Conservation (phyloP, 768 basidiomycete species). For the Phlegmacium glaucopus region DNA sequence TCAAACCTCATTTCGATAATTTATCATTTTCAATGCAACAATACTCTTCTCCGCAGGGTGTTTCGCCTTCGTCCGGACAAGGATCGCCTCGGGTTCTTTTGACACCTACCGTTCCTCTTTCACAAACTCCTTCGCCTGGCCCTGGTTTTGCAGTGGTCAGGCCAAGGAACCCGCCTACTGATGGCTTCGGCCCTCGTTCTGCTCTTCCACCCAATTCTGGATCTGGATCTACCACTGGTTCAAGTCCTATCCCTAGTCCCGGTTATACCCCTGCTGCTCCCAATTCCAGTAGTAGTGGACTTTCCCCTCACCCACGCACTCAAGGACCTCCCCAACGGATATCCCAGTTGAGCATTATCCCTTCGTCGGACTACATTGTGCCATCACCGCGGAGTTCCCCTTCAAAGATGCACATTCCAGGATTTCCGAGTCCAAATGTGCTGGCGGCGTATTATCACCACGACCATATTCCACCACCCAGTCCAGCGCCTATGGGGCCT, state of each 20-base stretch:
- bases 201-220: no score
- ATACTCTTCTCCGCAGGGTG: constrained; percentile 4
- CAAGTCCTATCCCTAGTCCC: no score
- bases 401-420: background rate
- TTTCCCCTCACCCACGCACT: constrained; percentile 4
- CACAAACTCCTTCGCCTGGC: background rate
- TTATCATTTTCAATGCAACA: constrained; percentile 9
- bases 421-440: constrained; percentile 34
- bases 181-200: no score
- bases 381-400: constrained; percentile 25
- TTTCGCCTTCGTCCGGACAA: constrained; percentile 7
- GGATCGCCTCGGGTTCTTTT: constrained; percentile 9
- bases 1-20: constrained; percentile 19
- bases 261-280: constrained; percentile 1
- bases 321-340: constrained; percentile 2
- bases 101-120: background rate
- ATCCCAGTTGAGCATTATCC: constrained; percentile 16
- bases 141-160: background rate
- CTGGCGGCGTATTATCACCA: constrained; percentile 26
- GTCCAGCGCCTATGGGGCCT: constrained; percentile 44
- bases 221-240: background rate
- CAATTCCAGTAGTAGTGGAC: constrained; percentile 7
- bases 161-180: background rate
- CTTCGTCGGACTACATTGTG: constrained; percentile 30
- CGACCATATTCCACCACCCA: constrained; percentile 49